Evolutionary conservation across 495 filamentous ascomycete species (phyloP).

Genomic region (Penicillium cinerascens): DNA sequence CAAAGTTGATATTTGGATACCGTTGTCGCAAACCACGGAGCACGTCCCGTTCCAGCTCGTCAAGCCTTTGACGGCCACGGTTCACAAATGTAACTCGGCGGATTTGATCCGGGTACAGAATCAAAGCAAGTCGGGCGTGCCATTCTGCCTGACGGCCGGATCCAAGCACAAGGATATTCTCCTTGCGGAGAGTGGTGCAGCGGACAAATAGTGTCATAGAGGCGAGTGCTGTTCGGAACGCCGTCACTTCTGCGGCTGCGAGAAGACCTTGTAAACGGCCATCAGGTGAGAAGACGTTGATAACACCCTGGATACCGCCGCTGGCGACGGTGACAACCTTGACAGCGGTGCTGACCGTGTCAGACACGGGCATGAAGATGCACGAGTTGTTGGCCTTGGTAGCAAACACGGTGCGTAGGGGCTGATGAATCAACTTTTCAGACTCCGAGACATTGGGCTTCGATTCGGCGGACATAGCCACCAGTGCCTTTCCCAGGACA

Average conservation of each 20-base stretch:
- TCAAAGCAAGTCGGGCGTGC: conserved; percentile 79
- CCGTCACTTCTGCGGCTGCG: conserved; percentile 81
- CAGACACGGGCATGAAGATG: conserved; percentile 86
- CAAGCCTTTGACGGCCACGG: conserved; percentile 53
- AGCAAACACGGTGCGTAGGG: conserved; percentile 65
- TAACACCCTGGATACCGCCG: conserved; percentile 55
- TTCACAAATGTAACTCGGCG: conserved; percentile 74
- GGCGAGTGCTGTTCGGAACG: conserved; percentile 88
- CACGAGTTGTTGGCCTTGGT: conserved; percentile 67
- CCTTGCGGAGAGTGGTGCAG: conserved; percentile 42
- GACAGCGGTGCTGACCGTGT: conserved; percentile 52
- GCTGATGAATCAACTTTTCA: conserved; percentile 58
- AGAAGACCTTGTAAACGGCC: conserved; percentile 75
- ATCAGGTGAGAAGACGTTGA: conserved; percentile 69
- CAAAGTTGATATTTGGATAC: conserved; percentile 25
- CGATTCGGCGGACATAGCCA: conserved; percentile 29
- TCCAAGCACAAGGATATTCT: conserved; percentile 77
- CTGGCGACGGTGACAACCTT: conserved; percentile 58
- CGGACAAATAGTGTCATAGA: conserved; percentile 71
- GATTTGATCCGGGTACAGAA: conserved; percentile 60
- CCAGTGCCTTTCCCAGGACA: conserved; percentile 28
- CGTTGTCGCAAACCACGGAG: conserved; percentile 21
- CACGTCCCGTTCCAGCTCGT: conserved; percentile 27
- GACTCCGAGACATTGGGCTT: conserved; percentile 13
- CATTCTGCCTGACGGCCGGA: conserved; percentile 88